Percentiles rank a stretch among this genome's conserved stretches.
These are phyloP conservation scores for Debaryomyces fabryi DNA, from an alignment of 1,139 yeast genomes.

Conservation along the genomic window DNA sequence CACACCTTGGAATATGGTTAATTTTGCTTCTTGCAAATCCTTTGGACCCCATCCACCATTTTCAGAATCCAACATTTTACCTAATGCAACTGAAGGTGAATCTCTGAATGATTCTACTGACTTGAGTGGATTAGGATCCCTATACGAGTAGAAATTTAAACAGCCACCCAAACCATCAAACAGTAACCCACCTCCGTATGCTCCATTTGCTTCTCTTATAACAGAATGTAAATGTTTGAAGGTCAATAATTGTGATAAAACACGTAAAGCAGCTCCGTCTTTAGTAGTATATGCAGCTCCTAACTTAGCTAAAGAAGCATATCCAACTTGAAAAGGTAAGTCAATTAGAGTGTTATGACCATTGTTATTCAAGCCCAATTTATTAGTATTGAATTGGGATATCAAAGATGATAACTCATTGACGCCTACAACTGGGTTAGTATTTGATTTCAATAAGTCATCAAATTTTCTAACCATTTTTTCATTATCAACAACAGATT, in stretches of 20 bases:
- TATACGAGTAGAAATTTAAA: slow-evolving; percentile 81
- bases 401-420: slow-evolving; percentile 15
- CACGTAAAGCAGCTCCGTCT: slow-evolving; percentile 86
- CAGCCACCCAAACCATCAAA: slow-evolving; percentile 83
- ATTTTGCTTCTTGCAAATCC: slow-evolving; percentile 86
- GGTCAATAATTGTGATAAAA: slow-evolving; percentile 77
- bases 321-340: slow-evolving; percentile 89
- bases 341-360: slow-evolving; percentile 50
- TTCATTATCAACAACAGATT: slow-evolving; percentile 45
- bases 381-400: slow-evolving; percentile 12
- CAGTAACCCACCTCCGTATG: slow-evolving; percentile 93
- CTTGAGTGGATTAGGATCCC: slow-evolving; percentile 86
- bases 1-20: slow-evolving; percentile 84
- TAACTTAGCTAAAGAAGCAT: slow-evolving; percentile 66
- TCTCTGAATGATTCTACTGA: slow-evolving; percentile 64
- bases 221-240: slow-evolving; percentile 86
- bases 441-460: slow-evolving; percentile 10
- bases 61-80: slow-evolving; percentile 40
- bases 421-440: not conserved
- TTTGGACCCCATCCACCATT: slow-evolving; percentile 41
- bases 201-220: slow-evolving; percentile 94
- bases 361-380: slow-evolving; percentile 13
- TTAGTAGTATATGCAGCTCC: slow-evolving; percentile 70
- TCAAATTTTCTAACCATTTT: slow-evolving; percentile 41
- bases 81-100: slow-evolving; percentile 59